Base-by-base conservation (phyloP, 2,329 filamentous ascomycete species). In the Hysterium pulicare region DNA sequence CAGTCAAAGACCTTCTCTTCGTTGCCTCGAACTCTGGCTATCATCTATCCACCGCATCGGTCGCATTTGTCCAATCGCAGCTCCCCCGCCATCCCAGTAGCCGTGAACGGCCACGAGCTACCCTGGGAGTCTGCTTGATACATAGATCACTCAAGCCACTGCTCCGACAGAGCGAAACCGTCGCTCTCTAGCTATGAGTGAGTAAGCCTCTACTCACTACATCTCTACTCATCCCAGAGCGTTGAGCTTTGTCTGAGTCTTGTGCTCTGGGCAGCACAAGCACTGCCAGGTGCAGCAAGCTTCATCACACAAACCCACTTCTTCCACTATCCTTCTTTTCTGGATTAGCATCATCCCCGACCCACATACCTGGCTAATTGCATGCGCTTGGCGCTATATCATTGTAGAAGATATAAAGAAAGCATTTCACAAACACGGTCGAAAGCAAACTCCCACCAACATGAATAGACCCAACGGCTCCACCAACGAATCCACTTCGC, bases 391-490 rank as follows among this genome's bases (percentile, higher is more conserved):
- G 48, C 54, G 40, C 53, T 44, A 48, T 44, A 41, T 44, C 57
- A 15, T 4, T 28, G 40, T 43, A 57, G 61, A 57, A 57, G 54
- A 53, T 50, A 61, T 66, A 54, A 67, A 52, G 50, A 44, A 53
- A 38, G 47, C 63, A 36, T 66, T 66, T 49, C 43, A 63, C 44
- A 58, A 54, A 35, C 26, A 53, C 40, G 62, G 50, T 41, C 58
- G 62, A 44, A 46, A 55, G 39, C 35, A 38, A 22, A 60, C 50
- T 42, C 7, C 7, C 24, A 28, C 8, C 24, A 28, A 28, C 24
- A 7, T 49, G 35, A 40, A 41, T 30, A 35, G 36, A 35, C 33
- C 49, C 38, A 63, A 62, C 49, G 59, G 58, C 50, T 49, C 32
- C 51, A 35, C 44, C 49, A 39, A 47, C 42, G 61, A 64, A 55